Percentiles rank a stretch among this genome's conserved stretches.
Evolutionary conservation across 164 flowering plant species (phyloP).

Genomic region (Nymphaea thermarum): DNA sequence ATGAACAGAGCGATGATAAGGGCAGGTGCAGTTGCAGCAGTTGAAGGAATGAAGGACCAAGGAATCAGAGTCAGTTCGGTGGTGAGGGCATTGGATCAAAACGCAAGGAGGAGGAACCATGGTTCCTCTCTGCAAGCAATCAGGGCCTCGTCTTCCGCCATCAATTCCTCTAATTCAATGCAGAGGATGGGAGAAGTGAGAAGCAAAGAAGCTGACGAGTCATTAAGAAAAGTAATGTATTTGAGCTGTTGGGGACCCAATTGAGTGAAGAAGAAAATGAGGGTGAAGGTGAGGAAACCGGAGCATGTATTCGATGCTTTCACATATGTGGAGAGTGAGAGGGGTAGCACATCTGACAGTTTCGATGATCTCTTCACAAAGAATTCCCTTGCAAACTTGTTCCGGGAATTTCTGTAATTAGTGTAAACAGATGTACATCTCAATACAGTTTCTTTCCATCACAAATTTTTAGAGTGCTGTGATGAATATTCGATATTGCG

Average conservation of each 20-base stretch:
- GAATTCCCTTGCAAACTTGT: too few species aligned
- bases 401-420: too few species aligned
- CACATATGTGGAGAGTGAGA: too few species aligned
- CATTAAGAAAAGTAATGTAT: conserved; percentile 33
- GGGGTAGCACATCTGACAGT: too few species aligned
- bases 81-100: not conserved
- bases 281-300: too few species aligned
- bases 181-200: not conserved
- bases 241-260: conserved; percentile 53
- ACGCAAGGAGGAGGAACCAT: not conserved
- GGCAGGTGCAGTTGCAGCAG: not conserved
- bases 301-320: too few species aligned
- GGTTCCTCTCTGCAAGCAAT: not conserved
- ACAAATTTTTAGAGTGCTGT: too few species aligned
- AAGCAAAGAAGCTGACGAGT: conserved; percentile 21
- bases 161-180: not conserved
- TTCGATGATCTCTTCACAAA: too few species aligned
- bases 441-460: too few species aligned
- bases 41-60: not conserved
- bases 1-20: not conserved
- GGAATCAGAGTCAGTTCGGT: not conserved
- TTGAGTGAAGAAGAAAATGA: conserved; percentile 1
- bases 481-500: too few species aligned
- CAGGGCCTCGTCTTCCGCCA: not conserved
- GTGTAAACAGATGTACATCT: too few species aligned